phyloP scores from a whole-genome alignment of 768 basidiomycete species.

The Mycena belliarum region DNA sequence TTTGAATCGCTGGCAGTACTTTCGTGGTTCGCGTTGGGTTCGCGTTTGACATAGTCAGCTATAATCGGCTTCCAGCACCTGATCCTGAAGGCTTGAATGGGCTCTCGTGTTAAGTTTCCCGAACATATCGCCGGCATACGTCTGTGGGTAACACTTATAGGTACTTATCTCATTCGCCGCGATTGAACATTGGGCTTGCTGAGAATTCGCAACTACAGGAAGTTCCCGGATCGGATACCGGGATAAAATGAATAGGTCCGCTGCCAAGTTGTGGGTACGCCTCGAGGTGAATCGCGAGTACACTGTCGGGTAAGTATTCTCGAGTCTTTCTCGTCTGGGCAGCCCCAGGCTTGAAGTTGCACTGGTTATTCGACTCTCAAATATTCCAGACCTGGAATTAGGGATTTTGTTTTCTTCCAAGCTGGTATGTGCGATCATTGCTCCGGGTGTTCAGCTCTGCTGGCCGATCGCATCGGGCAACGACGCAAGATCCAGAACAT shows the following conservation, averaged over 20 bases:
- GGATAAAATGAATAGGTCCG: not conserved
- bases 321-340: not conserved
- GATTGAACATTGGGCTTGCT: too few relatives aligned
- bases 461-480: not conserved
- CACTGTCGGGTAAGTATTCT: not conserved
- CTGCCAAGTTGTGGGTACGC: conserved; percentile 3
- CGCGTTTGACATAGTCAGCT: too few relatives aligned
- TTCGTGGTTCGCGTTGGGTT: too few relatives aligned
- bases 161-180: too few relatives aligned
- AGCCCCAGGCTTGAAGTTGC: not conserved
- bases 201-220: not conserved
- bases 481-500: not conserved
- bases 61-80: too few relatives aligned
- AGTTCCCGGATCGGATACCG: not conserved
- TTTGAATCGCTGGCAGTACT: too few relatives aligned
- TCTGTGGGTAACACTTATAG: too few relatives aligned
- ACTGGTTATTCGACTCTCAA: not conserved
- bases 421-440: not conserved
- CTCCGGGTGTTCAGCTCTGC: not conserved
- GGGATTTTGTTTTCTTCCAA: not conserved
- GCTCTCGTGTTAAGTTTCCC: too few relatives aligned
- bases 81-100: too few relatives aligned
- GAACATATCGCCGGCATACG: too few relatives aligned
- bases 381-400: too few relatives aligned
- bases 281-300: conserved; percentile 5